Base-by-base conservation (phyloP, 345 rosid species). In the Populus ilicifolia region DNA sequence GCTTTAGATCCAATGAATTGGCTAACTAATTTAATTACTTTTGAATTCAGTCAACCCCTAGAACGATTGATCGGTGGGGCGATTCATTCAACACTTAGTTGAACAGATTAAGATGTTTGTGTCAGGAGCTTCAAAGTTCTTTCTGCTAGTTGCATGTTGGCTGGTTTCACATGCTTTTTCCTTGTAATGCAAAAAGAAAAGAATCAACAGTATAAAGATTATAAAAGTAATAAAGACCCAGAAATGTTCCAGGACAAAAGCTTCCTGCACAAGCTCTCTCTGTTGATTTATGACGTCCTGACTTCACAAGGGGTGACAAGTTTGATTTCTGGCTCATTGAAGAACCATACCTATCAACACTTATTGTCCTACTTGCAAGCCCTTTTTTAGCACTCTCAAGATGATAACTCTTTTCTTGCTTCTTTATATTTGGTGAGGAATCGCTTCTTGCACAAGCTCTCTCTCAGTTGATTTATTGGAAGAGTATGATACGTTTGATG, bases 381-480 rank as follows among this genome's bases (percentile, higher is more conserved):
- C 16, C 16, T 1, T 0, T 29, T 76, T 44, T 25, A 61, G 63
- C 17, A 27, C 70, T 50, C 54, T 59, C 77, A 39, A 50, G 5
- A n/a, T 50, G 56, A 41, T 62, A 50, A 16, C 71, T 48, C 61
- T 77, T 73, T 5, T n/a, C 21, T 29, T 13, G 5, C 20, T n/a
- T 30, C 11, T 46, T 17, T 18, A 5, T 52, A n/a, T 18, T 18
- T 20, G 10, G 59, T 52, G 59, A 7, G 27, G 27, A 21, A 21
- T 21, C n/a, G 61, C 61, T 54, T 54, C 61, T 54, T 54, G 4
- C 63, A 9, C 27, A 13, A 9, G 27, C 27, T n/a, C 29, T 56
- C 44, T 59, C 84, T 66, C 27, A 27, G 63, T 76, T 38, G 85
- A 80, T 52, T 67, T 77, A 68, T 13, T 33, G 77, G 75, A 71